Conservation (phyloP, 176 grass and related monocot genomes). For the Themeda triandra region DNA sequence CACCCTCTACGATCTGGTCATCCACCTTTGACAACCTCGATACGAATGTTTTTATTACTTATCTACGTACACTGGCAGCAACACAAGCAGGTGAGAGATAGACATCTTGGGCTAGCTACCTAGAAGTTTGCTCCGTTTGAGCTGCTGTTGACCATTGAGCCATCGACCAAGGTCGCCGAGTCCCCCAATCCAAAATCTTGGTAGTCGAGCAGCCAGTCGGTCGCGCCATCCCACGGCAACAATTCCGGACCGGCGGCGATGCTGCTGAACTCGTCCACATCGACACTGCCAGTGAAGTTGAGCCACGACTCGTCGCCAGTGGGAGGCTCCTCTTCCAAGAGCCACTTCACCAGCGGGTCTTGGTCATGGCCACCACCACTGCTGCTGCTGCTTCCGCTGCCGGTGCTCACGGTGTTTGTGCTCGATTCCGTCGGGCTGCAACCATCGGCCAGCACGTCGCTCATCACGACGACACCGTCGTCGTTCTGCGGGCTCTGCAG, state of each 20-base stretch:
- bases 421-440: slow-evolving; percentile 42
- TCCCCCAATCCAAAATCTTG: slow-evolving; percentile 52
- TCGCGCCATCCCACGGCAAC: slow-evolving; percentile 51
- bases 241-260: slow-evolving; percentile 9
- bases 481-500: not conserved
- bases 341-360: slow-evolving; percentile 53
- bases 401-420: slow-evolving; percentile 20
- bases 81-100: slow-evolving; percentile 17
- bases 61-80: slow-evolving; percentile 32
- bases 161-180: slow-evolving; percentile 12
- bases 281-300: slow-evolving; percentile 17
- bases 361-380: slow-evolving; percentile 26
- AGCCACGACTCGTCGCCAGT: slow-evolving; percentile 56
- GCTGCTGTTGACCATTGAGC: slow-evolving; percentile 39
- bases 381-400: slow-evolving; percentile 10
- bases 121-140: slow-evolving; percentile 46
- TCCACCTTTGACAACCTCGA: not conserved
- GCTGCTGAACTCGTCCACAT: slow-evolving; percentile 41
- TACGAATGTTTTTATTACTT: slow-evolving; percentile 12
- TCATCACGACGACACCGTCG: not conserved
- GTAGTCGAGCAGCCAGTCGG: slow-evolving; percentile 86
- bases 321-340: slow-evolving; percentile 60
- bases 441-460: not conserved
- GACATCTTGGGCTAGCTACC: slow-evolving; percentile 20
- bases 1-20: not conserved